These are phyloP conservation scores for Diacronema lutheri DNA, from an alignment of 78 protist genomes.

Conservation along the genomic window DNA sequence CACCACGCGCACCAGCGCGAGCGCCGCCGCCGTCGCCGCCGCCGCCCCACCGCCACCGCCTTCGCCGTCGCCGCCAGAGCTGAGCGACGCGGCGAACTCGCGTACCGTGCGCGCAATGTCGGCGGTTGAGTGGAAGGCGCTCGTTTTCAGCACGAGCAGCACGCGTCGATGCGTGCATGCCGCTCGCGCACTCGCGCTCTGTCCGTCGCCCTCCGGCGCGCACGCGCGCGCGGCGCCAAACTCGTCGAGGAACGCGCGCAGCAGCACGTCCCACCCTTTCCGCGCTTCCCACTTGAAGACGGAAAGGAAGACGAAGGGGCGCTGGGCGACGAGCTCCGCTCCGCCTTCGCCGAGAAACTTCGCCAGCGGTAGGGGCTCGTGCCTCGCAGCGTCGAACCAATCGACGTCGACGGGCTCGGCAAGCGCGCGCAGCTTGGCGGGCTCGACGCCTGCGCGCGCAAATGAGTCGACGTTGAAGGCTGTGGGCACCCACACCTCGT, in stretches of 20 bases:
- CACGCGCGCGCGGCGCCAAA: conserved; percentile 7
- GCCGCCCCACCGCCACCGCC: neutral
- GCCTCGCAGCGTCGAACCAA: neutral
- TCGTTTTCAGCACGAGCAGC: neutral
- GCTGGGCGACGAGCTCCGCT: neutral
- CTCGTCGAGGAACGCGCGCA: conserved; percentile 28
- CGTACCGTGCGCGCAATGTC: neutral
- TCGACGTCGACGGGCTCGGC: conserved; percentile 47
- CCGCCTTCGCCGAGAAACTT: neutral
- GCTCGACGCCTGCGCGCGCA: conserved; percentile 39
- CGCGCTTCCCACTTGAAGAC: conserved; percentile 50
- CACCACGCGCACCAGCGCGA: neutral
- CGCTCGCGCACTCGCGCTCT: no score
- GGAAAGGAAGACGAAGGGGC: conserved; percentile 25
- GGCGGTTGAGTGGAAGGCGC: neutral
- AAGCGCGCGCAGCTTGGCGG: neutral
- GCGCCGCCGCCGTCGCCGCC: no score
- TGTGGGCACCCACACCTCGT: conserved; percentile 59
- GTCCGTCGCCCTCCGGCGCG: no score
- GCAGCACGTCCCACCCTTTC: conserved; percentile 55
- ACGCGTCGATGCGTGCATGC: no score
- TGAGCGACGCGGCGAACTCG: neutral
- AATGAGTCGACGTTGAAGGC: conserved; percentile 3
- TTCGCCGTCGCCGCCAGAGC: no score
- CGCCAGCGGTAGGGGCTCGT: neutral